Base-by-base conservation (phyloP, 2,329 filamentous ascomycete genomes). In the Apiospora arundinis region DNA sequence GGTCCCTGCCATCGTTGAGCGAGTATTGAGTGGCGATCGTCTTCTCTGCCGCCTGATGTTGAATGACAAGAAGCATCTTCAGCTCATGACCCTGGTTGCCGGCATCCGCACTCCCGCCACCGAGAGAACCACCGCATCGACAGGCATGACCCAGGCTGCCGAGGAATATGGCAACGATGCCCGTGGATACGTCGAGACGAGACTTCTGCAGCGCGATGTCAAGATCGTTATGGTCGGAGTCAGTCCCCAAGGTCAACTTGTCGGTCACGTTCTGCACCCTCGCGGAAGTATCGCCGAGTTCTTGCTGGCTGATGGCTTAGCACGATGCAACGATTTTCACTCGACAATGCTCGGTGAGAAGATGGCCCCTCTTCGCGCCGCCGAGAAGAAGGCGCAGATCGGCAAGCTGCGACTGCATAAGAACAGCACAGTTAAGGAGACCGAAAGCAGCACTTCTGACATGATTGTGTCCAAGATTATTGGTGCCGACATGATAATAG, bases 271-370 rank as follows among this genome's bases (percentile, higher is more conserved):
- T 60, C 88, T 95, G 75, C 96, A 99, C 83, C 95, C 95, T 40
- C 90, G 92, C 73, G 96, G 96, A 74, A 97, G 95, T 82, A 97
- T 99, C 81, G 94, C 95, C 74, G 94, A 93, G 75, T 97, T 97
- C 82, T 83, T 99, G 60, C 90, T 99, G 63, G 91, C 95, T 77
- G 93, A 95, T 69, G 96, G 96, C 77, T 87, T 98, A 70, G 96
- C 95, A 52, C 90, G 94, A 78, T 98, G 95, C 85, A 95, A 95
- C 74, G 96, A 99, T 82, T 95, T 96, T 83, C 96, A 99, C 85
- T 97, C 95, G 0, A 97, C 95, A 49, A 87, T 98, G 84, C 89
- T 99, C 14, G 96, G 96, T 63, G 85, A 90, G 68, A 93, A 95
- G 77, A 99, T 99, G 96, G 91, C 92, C 56, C 82, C 89, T 71